phyloP scores from a whole-genome alignment of 2,329 filamentous ascomycete genomes.

The Trichophyton schoenleinii region DNA sequence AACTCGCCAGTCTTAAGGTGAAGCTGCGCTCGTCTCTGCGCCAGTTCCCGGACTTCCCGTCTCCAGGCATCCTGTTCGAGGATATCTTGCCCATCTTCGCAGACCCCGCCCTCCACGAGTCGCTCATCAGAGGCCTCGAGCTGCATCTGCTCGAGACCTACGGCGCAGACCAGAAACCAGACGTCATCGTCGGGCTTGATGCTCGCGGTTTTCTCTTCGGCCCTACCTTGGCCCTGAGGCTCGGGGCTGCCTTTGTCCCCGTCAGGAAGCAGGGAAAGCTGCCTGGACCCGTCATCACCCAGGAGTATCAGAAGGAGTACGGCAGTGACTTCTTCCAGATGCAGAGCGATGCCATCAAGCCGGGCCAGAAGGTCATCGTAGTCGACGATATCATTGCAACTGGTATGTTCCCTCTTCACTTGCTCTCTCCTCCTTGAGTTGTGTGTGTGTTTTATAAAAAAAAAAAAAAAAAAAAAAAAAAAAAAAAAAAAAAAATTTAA shows the following conservation, averaged over 20 bases:
- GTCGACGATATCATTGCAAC: constrained; percentile 99
- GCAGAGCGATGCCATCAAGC: constrained; percentile 71
- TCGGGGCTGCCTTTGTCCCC: constrained; percentile 79
- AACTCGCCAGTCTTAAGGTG: constrained; percentile 52
- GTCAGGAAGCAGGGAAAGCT: constrained; percentile 94
- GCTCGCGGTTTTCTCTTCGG: constrained; percentile 93
- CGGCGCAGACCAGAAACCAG: constrained; percentile 49
- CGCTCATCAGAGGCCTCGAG: constrained; percentile 72
- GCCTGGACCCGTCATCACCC: constrained; percentile 74
- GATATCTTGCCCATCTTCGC: constrained; percentile 96
- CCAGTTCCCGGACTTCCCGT: constrained; percentile 84
- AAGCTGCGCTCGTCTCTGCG: constrained; percentile 61
- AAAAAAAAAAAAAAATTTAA: neutral
- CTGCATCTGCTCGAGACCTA: constrained; percentile 61
- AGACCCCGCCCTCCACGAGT: constrained; percentile 57
- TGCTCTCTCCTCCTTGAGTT: no score
- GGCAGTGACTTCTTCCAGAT: constrained; percentile 93
- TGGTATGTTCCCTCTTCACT: constrained; percentile 45
- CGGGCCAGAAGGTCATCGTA: constrained; percentile 78
- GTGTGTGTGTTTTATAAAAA: neutral
- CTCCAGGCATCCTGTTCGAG: constrained; percentile 86
- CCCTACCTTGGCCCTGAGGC: constrained; percentile 67
- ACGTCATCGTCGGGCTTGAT: constrained; percentile 87
- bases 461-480: neutral
- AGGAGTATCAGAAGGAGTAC: constrained; percentile 89